Percentiles rank a stretch among this genome's conserved stretches.
These are phyloP conservation scores for Letharia columbiana DNA, from an alignment of 495 filamentous ascomycete genomes.

Conservation along the genomic window DNA sequence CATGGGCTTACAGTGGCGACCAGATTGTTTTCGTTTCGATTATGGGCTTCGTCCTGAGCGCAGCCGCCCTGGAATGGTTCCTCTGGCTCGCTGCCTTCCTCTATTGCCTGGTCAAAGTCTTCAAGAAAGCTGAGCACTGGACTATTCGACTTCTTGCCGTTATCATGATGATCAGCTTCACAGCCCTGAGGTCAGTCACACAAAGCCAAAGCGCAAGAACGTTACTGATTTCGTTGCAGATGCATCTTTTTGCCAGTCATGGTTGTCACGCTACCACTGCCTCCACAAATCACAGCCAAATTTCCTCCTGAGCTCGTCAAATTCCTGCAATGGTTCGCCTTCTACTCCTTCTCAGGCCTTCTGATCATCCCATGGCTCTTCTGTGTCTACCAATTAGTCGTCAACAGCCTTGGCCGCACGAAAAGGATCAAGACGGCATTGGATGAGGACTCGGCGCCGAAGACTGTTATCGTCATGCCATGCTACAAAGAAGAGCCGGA, in stretches of 20 bases:
- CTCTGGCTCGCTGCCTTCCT: slow-evolving; percentile 88
- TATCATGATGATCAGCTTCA: slow-evolving; percentile 65
- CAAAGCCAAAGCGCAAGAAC: background rate
- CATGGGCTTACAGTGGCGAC: background rate
- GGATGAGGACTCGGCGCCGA: slow-evolving; percentile 79
- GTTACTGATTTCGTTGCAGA: slow-evolving; percentile 36
- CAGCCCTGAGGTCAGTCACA: slow-evolving; percentile 56
- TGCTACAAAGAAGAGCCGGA: slow-evolving; percentile 90
- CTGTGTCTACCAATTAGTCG: slow-evolving; percentile 84
- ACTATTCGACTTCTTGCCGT: slow-evolving; percentile 68
- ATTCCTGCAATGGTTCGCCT: slow-evolving; percentile 89
- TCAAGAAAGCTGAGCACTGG: slow-evolving; percentile 82
- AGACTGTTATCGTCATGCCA: slow-evolving; percentile 95
- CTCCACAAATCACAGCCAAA: slow-evolving; percentile 55
- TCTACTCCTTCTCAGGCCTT: slow-evolving; percentile 84
- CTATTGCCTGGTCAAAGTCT: slow-evolving; percentile 85
- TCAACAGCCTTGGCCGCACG: slow-evolving; percentile 69
- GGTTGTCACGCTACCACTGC: slow-evolving; percentile 87
- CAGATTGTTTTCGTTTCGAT: slow-evolving; percentile 78
- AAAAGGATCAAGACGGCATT: slow-evolving; percentile 76
- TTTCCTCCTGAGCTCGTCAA: slow-evolving; percentile 60
- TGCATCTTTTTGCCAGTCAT: slow-evolving; percentile 86
- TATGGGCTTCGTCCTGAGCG: slow-evolving; percentile 72
- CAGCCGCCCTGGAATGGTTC: slow-evolving; percentile 87
- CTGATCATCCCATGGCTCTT: slow-evolving; percentile 86